Evolutionary conservation across 345 rosid genomes (phyloP), one percentile per base, ranked within the genome.

Genomic region (Acer campestre): DNA sequence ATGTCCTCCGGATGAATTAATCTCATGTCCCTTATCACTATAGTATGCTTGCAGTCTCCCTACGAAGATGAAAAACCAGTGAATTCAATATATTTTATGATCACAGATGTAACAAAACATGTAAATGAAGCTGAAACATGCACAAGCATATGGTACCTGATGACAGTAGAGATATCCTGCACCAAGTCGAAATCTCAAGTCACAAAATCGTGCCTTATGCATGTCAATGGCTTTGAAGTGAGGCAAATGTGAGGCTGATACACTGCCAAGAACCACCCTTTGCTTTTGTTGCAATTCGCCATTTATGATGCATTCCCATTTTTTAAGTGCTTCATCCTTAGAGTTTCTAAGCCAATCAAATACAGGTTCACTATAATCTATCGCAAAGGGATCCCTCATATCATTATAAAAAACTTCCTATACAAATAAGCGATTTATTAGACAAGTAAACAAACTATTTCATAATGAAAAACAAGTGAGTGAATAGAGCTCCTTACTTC

Each of bases 21-120:
- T 83, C 98, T 91, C 97, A 92, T 90, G 85, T 96, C 98, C 56
- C 95, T 74, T 55, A 96, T 86, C 70, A 93, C 91, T 55, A 95
- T 75, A 71, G 84, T 86, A 85, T 95, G 98, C 87, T 89, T 93
- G 88, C 99, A 94, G 61, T 83, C 92, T 70, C 99, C 98, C 99
- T 94, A 86, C 6, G 56, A 42, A 49, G 31, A 25, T 25, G 27
- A 25, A 25, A 25, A 25, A 25, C 27, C 27, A 25, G 27, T 25
- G 27, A 25, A 25, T 25, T 25, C 27, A 25, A 25, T 1, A 25
- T 25, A 25, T 25, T 31, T 31, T 35, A 35, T 35, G 7, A 35
- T 67, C 64, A 44, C 42, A 67, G 48, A 61, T 46, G 55, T 6
- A 62, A 25, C 23, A 63, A 58, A 18, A 63, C 42, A 42, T 27